Base-by-base conservation (phyloP, 2,329 filamentous ascomycete species). In the Fusarium brevicatenulatum region DNA sequence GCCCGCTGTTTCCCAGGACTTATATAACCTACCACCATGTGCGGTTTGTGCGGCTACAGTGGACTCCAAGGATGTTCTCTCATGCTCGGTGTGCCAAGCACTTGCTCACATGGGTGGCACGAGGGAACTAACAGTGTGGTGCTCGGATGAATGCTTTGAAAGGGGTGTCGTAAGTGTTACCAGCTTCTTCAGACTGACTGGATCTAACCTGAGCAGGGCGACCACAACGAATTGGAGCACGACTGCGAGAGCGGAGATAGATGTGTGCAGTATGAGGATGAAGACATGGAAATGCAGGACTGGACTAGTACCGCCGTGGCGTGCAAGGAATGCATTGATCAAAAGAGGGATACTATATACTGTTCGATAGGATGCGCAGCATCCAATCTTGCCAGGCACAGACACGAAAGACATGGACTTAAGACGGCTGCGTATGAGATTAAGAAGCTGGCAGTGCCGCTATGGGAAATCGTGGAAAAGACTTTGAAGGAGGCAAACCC, bases 61-160 rank as follows among this genome's bases (percentile, higher is more conserved):
- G 19, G 77, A 83, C 19, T 50, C 76, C 4, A 79, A 81, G 47
- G 76, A 82, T 13, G 82, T 86, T 12, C 63, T 84, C 3, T 83
- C 83, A 9, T 88, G 86, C 57, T 78, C 82, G 4, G 55, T 86
- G 10, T 88, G 86, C 73, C 83, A 87, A 70, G 76, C 84, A n/a
- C 76, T 85, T 5, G 68, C 77, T 16, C 78, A 83, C 43, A 80
- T 83, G 65, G 82, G 82, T 18, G 78, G 83, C 7, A 68, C 68
- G 15, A 76, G 78, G 55, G 78, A 77, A 36, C 72, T 85, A 62
- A 83, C 82, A 5, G 77, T 86, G 12, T 88, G 86, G 70, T 87
- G 86, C 75, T 85, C 84, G 2, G 80, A 83, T 11, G 79, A 79
- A 30, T 87, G 85, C 70, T 80, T 79, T 34, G 77, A 81, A 11